Evolutionary conservation across 352 stramenopile species (phyloP), one percentile per base, ranked within the genome.

Genomic region (Pythium scleroteichum): DNA sequence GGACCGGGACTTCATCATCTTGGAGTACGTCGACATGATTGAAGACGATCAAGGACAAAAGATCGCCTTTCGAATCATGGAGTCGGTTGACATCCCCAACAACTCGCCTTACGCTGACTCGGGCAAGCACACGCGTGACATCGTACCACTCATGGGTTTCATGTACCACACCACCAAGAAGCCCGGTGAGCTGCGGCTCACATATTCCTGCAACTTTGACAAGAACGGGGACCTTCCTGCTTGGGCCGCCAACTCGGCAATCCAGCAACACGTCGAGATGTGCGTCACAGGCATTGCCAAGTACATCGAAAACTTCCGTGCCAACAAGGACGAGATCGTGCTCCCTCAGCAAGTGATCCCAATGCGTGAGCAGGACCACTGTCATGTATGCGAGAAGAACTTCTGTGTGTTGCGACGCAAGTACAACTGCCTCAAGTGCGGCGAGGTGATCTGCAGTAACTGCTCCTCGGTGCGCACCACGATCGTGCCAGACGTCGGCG

Each of bases 11-110:
- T 78, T 93, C 33, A 71, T 90, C 47, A 88, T 95, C 61, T 73
- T 95, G 22, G 85, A 95, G 75, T 95, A 95, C 60, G 81, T 95
- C 40, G 85, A 93, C 67, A 85, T 95, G 82, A 89, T 95, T 61
- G 85, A 95, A 68, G 83, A 95, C 59, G 79, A 82, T 16, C 79
- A 92, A 60, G 85, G 85, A 22, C 78, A 92, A 61, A 91, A 91
- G 71, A 88, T 85, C 40, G 79, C 83, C 17, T 91, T 95, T 51
- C 82, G 84, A 26, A 82, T 95, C 62, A 91, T 92, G 80, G 74
- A 95, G 66, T 92, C 82, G 2, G 82, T 95, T 4, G 82, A 90
- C 44, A 76, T 90, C 27, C 82, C 83, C 9, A 75, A 78, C 5
- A 73, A 83, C 41, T 75, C 73, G 42, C 64, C 66, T 9, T 88